Evolutionary conservation across 768 basidiomycete genomes (phyloP), one percentile per base, ranked within the genome.

Genomic region (Serendipita sp.): DNA sequence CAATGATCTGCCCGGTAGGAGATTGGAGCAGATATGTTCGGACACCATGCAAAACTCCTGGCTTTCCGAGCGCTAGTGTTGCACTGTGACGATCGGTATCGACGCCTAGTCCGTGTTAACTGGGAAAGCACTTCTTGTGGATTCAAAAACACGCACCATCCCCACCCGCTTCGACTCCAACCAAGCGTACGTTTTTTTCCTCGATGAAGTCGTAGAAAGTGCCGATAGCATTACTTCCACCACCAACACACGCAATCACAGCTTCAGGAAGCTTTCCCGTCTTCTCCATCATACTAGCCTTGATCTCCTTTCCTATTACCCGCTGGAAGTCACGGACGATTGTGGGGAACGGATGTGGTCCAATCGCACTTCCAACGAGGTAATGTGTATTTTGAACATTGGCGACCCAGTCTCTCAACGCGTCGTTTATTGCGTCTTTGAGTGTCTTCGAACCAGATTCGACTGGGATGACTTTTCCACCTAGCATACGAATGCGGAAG

Each of bases 381-480:
- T 97, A 99, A 75, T 98, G 93, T 0, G 95, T 98, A 3, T 79
- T 91, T 11, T 91, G 78, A 37, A 99, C 81, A 73, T 97, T 94
- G 35, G 94, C 93, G 10, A 98, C 96, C 96, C 96, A 98, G 75
- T 97, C 94, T 47, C 96, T 86, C 82, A 98, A 83, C 3, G 96
- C 95, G 68, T 97, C 95, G 77, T 97, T 99, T 68, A 98, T 92
- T 32, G 96, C 95, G 70, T 98, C 96, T 75, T 99, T 99, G 68
- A 99, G 78, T 3, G 95, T 98, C 71, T 88, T 83, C 28, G 95
- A 92, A 28, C 96, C 96, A 3, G 94, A 94, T 64, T 88, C 78
- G 30, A 98, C 95, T 13, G 96, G 89, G 63, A 99, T 78, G 68
- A 99, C 96, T 78, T 91, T 93, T 56, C 81, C 96, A 65, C 96